Evolutionary conservation across 768 basidiomycete species (phyloP).

Genomic region (Pleurotus giganteus): DNA sequence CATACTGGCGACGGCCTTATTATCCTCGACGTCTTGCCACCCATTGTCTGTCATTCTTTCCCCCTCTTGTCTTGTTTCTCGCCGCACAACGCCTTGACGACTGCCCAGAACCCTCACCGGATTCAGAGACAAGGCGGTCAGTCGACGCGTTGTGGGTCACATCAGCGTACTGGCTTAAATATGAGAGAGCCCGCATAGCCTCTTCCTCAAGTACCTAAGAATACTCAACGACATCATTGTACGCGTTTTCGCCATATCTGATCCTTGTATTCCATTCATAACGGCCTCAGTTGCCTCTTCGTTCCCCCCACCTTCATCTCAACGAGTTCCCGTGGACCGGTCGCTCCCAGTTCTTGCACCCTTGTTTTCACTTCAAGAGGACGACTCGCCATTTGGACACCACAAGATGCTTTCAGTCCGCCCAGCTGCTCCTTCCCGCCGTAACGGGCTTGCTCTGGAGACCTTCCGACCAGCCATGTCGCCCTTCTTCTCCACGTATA

Average conservation of each 20-base stretch:
- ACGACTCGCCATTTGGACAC: not conserved
- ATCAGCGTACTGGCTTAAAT: not conserved
- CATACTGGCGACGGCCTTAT: not conserved
- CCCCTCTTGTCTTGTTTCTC: too few species aligned
- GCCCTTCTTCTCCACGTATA: not conserved
- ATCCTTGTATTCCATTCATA: not conserved
- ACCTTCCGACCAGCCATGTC: not conserved
- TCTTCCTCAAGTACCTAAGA: not conserved
- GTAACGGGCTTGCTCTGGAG: not conserved
- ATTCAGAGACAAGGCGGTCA: not conserved
- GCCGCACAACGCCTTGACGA: constrained; percentile 2
- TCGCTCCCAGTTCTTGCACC: not conserved
- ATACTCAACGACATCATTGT: constrained; percentile 3
- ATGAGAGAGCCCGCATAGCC: not conserved
- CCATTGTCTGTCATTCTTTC: constrained; percentile 1
- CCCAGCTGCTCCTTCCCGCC: not conserved
- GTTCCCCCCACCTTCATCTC: not conserved
- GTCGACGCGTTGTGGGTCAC: not conserved
- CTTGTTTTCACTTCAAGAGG: not conserved
- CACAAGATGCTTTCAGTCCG: constrained; percentile 2
- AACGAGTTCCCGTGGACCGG: not conserved
- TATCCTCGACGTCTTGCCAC: not conserved
- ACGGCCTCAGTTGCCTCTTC: not conserved
- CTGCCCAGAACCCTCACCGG: too few species aligned
- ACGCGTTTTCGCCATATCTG: not conserved